Conservation (phyloP, 2,329 filamentous ascomycete genomes). For the Pyricularia grisea region DNA sequence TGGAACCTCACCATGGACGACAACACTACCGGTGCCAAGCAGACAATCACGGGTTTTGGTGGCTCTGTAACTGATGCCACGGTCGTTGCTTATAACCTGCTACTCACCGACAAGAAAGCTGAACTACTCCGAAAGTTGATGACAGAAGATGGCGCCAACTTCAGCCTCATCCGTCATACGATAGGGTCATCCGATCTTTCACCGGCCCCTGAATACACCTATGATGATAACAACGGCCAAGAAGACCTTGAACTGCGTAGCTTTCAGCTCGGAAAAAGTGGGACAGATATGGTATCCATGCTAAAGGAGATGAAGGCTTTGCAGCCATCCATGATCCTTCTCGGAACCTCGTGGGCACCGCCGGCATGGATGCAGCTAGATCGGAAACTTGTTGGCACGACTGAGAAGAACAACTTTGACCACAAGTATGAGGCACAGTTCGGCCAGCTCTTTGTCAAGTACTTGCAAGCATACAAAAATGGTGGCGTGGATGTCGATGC, state of each 20-base stretch:
- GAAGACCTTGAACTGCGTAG: slow-evolving; percentile 18
- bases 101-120: slow-evolving; percentile 18
- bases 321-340: slow-evolving; percentile 23
- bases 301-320: slow-evolving; percentile 24
- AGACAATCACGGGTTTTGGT: slow-evolving; percentile 30
- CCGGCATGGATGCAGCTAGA: slow-evolving; percentile 34
- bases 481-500: slow-evolving; percentile 26
- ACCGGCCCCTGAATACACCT: slow-evolving; percentile 27
- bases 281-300: slow-evolving; percentile 26
- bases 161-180: slow-evolving; percentile 28
- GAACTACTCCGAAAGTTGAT: slow-evolving; percentile 25
- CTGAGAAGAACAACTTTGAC: slow-evolving; percentile 27
- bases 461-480: slow-evolving; percentile 27
- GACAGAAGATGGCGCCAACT: slow-evolving; percentile 26
- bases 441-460: slow-evolving; percentile 30
- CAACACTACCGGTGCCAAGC: slow-evolving; percentile 25
- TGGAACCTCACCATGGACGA: slow-evolving; percentile 30
- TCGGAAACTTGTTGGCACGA: slow-evolving; percentile 21
- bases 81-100: slow-evolving; percentile 25
- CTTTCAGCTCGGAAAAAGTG: slow-evolving; percentile 28
- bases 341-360: slow-evolving; percentile 29
- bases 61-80: slow-evolving; percentile 31
- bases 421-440: slow-evolving; percentile 23
- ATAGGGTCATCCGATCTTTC: slow-evolving; percentile 30
- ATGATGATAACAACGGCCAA: slow-evolving; percentile 24